A percentile compares a stretch with the other conserved stretches of the same genome.
These are phyloP conservation scores for Cryptococcus sp. DNA, from an alignment of 1,284 basidiomycete species.

Conservation along the genomic window DNA sequence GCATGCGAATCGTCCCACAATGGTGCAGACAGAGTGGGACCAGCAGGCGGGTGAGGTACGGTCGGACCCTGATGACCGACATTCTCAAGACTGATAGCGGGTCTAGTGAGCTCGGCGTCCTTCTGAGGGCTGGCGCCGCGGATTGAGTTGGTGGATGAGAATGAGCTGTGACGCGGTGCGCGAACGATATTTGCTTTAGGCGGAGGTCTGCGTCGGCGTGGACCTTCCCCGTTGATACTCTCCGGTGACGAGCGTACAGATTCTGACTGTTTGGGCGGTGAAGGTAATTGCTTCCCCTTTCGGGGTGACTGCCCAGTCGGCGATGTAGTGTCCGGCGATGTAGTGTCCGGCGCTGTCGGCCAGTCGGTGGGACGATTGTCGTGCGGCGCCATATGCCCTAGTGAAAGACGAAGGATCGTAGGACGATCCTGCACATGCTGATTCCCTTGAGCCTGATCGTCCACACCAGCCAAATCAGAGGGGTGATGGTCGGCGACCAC, in stretches of 20 bases:
- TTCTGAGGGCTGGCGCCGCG: no score
- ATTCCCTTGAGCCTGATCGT: no score
- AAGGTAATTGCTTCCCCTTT: neutral
- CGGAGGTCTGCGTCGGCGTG: slow-evolving; percentile 12
- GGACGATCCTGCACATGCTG: no score
- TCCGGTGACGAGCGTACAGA: slow-evolving; percentile 3
- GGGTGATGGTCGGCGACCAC: neutral
- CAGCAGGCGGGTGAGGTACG: no score
- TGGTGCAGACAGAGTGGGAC: no score
- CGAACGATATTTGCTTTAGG: slow-evolving; percentile 22
- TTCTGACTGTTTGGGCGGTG: neutral
- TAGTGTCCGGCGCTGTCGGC: neutral
- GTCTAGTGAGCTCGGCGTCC: no score
- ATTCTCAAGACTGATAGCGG: no score
- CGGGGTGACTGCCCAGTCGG: neutral
- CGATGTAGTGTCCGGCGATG: neutral
- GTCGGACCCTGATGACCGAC: no score
- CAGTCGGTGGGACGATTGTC: neutral
- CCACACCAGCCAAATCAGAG: neutral
- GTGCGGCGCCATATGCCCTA: neutral
- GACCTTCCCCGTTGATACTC: neutral
- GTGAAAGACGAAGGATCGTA: neutral
- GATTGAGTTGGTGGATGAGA: neutral
- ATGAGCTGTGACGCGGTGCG: slow-evolving; percentile 15
- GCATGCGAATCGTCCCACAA: no score